phyloP scores from a whole-genome alignment of 2,329 filamentous ascomycete species.

The Clonostachys solani region DNA sequence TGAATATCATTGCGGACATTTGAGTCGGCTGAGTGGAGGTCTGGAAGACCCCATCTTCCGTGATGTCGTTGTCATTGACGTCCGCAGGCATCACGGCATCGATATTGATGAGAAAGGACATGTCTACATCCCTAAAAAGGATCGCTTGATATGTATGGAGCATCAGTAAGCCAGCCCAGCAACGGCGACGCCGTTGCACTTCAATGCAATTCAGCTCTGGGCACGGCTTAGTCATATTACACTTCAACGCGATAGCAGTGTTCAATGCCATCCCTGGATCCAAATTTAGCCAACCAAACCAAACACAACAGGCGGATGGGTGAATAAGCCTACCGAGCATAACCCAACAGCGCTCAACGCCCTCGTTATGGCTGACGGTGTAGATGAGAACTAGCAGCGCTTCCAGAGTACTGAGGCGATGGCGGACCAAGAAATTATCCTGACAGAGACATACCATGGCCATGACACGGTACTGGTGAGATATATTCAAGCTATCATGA shows the following conservation, averaged over 20 bases:
- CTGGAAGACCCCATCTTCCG: slow-evolving; percentile 4
- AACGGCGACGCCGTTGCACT: slow-evolving; percentile 8
- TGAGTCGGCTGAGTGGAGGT: no score
- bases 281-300: not conserved
- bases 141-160: slow-evolving; percentile 9
- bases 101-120: slow-evolving; percentile 5
- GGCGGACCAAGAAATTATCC: slow-evolving; percentile 8
- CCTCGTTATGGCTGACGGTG: slow-evolving; percentile 6
- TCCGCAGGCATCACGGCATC: slow-evolving; percentile 5
- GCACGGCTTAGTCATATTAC: slow-evolving; percentile 3
- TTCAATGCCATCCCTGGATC: slow-evolving; percentile 4
- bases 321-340: slow-evolving; percentile 6
- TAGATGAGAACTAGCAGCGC: slow-evolving; percentile 6
- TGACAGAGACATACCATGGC: slow-evolving; percentile 7
- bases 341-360: slow-evolving; percentile 7
- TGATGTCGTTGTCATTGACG: slow-evolving; percentile 7
- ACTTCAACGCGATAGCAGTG: slow-evolving; percentile 6
- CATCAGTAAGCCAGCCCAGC: slow-evolving; percentile 10
- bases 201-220: slow-evolving; percentile 2
- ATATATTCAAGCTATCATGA: not conserved
- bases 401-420: slow-evolving; percentile 9
- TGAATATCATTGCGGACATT: slow-evolving; percentile 7
- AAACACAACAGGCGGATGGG: not conserved
- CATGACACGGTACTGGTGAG: slow-evolving; percentile 3
- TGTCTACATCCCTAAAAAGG: slow-evolving; percentile 8